Evolutionary conservation across 1,139 yeast genomes (phyloP).

Genomic region (Pichia sp.): DNA sequence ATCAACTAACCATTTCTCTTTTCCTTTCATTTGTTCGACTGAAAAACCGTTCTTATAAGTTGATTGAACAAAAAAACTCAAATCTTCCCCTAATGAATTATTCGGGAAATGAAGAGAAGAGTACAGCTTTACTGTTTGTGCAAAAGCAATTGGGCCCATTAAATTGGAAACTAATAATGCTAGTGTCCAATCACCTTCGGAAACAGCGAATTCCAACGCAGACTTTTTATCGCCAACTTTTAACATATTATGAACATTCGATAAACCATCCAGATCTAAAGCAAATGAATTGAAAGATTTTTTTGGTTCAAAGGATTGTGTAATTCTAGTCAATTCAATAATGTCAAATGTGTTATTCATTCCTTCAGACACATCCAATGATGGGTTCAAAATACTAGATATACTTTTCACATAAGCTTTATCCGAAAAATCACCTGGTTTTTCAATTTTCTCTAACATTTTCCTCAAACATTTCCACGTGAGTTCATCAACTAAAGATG

Average conservation of each 20-base stretch:
- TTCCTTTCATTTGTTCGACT: constrained; percentile 20
- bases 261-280: constrained; percentile 19
- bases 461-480: constrained; percentile 26
- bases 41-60: constrained; percentile 17
- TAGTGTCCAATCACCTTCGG: constrained; percentile 69
- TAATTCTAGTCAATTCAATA: constrained; percentile 13
- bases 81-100: constrained; percentile 25
- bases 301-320: constrained; percentile 11
- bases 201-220: constrained; percentile 60
- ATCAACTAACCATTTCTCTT: constrained; percentile 27
- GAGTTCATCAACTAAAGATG: constrained; percentile 18
- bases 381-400: constrained; percentile 25
- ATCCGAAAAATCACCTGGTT: constrained; percentile 23
- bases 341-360: constrained; percentile 17
- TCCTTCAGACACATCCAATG: constrained; percentile 13
- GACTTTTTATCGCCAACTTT: constrained; percentile 60
- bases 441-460: constrained; percentile 21
- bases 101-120: constrained; percentile 37
- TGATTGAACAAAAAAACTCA: constrained; percentile 27
- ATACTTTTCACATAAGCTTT: constrained; percentile 19
- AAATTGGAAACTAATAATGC: constrained; percentile 67
- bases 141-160: constrained; percentile 57
- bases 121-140: constrained; percentile 49
- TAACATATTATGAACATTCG: constrained; percentile 33
- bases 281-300: constrained; percentile 24